Evolutionary conservation across 805 yeast genomes (phyloP), one percentile per base, ranked within the genome.

Genomic region (Sungouiozyma intestinalis): DNA sequence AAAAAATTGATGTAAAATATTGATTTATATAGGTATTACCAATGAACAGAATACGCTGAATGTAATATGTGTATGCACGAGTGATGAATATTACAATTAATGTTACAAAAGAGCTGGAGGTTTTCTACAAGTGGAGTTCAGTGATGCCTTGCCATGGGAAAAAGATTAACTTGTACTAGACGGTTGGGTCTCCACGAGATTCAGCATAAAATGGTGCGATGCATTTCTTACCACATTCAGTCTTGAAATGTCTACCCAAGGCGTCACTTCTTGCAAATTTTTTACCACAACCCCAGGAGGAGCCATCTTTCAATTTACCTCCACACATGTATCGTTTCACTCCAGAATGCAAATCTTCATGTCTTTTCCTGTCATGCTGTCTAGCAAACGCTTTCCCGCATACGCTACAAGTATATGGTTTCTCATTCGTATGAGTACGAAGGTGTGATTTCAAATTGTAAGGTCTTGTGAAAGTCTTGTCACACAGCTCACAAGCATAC

Each of bases 401-500:
- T 3, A 74, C 69, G 13, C 72, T 66, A 61, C 94, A 84, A 6
- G 76, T 68, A 54, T 76, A 84, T 4, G 92, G 94, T 41, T 87
- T 65, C 54, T 84, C 94, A 55, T 82, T 82, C 0, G 94, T 83
- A 58, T 85, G 98, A 0, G 97, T 90, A 45, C 96, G 69, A 55
- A 84, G 66, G 63, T 90, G 98, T 0, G 95, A 85, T 51, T 90
- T 85, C 50, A 90, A 68, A 57, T 92, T 92, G 61, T 92, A 92
- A 0, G 96, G 95, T 42, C 97, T 67, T 2, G 97, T 90, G 59
- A 90, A 90, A 39, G 80, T 67, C 62, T 86, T 87, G 34, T 79
- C 87, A 63, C 98, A 90, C 35, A 84, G 63, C 45, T 79, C 78
- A 60, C 97, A 90, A 2, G 81, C 81, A 61, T 55, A 60, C 8